Evolutionary conservation across 805 yeast species (phyloP).

Genomic region (Diddensiella transvaalensis): DNA sequence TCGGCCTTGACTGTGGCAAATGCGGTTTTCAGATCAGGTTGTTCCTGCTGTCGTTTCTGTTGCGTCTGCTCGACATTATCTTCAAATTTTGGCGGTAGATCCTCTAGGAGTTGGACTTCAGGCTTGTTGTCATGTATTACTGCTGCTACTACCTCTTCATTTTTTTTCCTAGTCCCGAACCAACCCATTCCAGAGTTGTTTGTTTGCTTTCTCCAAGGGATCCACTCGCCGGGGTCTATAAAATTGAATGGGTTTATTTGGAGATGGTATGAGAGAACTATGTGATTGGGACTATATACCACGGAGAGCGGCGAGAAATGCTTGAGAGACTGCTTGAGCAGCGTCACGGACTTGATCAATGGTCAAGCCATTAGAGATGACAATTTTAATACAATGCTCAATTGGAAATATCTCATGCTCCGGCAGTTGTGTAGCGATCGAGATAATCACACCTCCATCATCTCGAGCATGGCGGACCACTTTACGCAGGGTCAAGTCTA

Average conservation of each 20-base stretch:
- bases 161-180: neutral
- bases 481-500: constrained; percentile 61
- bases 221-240: no score
- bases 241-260: no score
- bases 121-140: constrained; percentile 2
- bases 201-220: no score
- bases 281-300: neutral
- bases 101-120: constrained; percentile 27
- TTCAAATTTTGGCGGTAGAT: constrained; percentile 31
- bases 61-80: constrained; percentile 23
- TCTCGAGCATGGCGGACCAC: constrained; percentile 55
- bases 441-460: constrained; percentile 52
- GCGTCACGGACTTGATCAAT: constrained; percentile 44
- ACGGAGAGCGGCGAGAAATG: constrained; percentile 5
- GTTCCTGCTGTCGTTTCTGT: constrained; percentile 15
- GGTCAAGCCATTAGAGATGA: constrained; percentile 41
- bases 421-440: constrained; percentile 59
- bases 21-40: constrained; percentile 20
- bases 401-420: constrained; percentile 73
- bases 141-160: no score
- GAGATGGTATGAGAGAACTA: no score
- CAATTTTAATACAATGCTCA: constrained; percentile 56
- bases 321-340: constrained; percentile 35
- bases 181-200: neutral
- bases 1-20: constrained; percentile 23